Percentiles rank a stretch among this genome's conserved stretches.
phyloP scores from a whole-genome alignment of 495 filamentous ascomycete species.

The Talaromyces nanjingensis region DNA sequence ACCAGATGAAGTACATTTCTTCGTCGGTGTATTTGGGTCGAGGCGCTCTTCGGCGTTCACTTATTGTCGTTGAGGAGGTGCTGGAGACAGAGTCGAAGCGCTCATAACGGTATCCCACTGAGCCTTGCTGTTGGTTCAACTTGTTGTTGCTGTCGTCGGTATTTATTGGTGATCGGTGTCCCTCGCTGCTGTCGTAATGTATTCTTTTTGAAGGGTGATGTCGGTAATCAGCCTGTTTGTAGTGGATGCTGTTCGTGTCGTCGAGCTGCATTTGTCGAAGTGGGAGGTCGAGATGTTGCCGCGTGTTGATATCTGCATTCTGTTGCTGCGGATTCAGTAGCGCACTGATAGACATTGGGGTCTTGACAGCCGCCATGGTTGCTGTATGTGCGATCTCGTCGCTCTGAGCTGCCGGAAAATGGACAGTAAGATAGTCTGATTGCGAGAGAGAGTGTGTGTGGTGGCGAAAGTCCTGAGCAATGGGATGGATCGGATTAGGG shows the following conservation, averaged over 20 bases:
- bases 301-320: neutral
- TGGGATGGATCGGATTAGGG: neutral
- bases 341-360: conserved; percentile 11
- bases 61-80: conserved; percentile 26
- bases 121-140: neutral
- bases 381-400: neutral
- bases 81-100: conserved; percentile 39
- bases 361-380: conserved; percentile 7
- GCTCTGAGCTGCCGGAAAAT: neutral
- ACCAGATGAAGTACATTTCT: conserved; percentile 51
- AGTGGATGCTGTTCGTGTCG: neutral
- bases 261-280: conserved; percentile 2
- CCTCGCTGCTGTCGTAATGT: neutral
- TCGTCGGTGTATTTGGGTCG: conserved; percentile 45
- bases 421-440: neutral
- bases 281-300: neutral
- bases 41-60: conserved; percentile 36
- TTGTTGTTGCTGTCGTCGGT: neutral
- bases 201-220: neutral
- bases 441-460: neutral
- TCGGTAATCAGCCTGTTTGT: neutral
- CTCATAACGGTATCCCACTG: conserved; percentile 15
- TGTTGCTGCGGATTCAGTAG: conserved; percentile 9
- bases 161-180: neutral
- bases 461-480: neutral